Evolutionary conservation across 2,329 filamentous ascomycete species (phyloP).

Genomic region (Myriosclerotinia curreyana): DNA sequence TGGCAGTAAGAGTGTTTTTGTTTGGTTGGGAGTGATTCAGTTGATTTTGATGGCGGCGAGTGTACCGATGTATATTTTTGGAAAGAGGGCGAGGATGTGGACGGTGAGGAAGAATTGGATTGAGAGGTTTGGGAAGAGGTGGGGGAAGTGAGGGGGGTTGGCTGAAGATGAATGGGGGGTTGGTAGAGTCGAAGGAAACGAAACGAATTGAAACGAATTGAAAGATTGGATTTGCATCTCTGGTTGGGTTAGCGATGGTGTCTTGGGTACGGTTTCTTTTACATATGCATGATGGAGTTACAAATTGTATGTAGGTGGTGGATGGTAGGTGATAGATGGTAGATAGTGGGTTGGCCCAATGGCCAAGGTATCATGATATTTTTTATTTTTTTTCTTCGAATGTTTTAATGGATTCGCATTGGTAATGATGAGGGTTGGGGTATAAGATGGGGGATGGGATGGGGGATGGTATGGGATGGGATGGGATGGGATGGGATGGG

Average conservation of each 20-base stretch:
- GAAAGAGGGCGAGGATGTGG: slow-evolving; percentile 91
- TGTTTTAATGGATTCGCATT: slow-evolving; percentile 8
- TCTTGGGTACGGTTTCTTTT: neutral
- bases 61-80: slow-evolving; percentile 91
- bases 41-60: slow-evolving; percentile 69
- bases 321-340: too few species aligned
- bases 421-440: neutral
- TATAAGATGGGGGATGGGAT: neutral
- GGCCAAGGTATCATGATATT: too few species aligned
- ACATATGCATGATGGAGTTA: neutral
- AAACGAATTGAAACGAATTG: too few species aligned
- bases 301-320: too few species aligned
- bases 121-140: slow-evolving; percentile 60
- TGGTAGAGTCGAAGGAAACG: too few species aligned
- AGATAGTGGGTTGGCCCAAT: too few species aligned
- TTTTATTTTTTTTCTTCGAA: neutral
- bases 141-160: slow-evolving; percentile 3
- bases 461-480: neutral
- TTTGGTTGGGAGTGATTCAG: slow-evolving; percentile 84
- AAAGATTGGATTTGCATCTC: neutral
- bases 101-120: slow-evolving; percentile 82
- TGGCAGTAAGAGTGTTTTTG: slow-evolving; percentile 73
- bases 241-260: neutral
- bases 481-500: neutral
- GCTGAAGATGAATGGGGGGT: too few species aligned